Percentiles rank a stretch among this genome's conserved stretches.
These are phyloP conservation scores for Rhynchospora pubera DNA, from an alignment of 176 grass and related monocot genomes.

Conservation along the genomic window DNA sequence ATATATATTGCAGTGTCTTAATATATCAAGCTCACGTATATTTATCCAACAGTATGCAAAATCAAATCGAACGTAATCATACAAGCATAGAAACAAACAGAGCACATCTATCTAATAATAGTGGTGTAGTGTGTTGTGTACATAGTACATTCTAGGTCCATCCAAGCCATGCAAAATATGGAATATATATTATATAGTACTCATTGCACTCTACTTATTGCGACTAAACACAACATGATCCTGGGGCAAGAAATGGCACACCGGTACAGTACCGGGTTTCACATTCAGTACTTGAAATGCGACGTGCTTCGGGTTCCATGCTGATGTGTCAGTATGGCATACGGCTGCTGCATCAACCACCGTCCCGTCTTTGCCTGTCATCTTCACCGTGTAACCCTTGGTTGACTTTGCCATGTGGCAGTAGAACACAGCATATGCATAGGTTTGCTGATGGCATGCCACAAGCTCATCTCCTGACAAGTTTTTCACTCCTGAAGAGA, in stretches of 20 bases:
- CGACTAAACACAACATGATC: conserved; percentile 69
- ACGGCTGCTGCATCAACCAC: conserved; percentile 54
- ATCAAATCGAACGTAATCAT: neutral
- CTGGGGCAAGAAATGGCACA: conserved; percentile 86
- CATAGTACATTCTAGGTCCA: neutral
- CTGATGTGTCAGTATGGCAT: conserved; percentile 72
- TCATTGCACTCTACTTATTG: conserved; percentile 20
- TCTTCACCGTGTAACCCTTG: conserved; percentile 58
- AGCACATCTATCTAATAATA: neutral
- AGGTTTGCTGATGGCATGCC: conserved; percentile 70
- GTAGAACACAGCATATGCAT: conserved; percentile 76
- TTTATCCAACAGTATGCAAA: neutral
- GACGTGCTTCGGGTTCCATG: conserved; percentile 72
- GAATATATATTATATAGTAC: neutral
- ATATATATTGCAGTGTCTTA: neutral
- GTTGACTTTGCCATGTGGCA: conserved; percentile 56
- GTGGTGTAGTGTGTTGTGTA: neutral
- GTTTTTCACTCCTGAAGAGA: conserved; percentile 26
- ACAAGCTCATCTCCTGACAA: conserved; percentile 26
- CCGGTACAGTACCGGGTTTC: conserved; percentile 63
- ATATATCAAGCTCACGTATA: neutral
- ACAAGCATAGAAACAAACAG: neutral
- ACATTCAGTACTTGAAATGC: conserved; percentile 72
- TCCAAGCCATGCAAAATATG: neutral
- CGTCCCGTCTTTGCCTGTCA: conserved; percentile 53